Base-by-base conservation (phyloP, 345 rosid genomes). In the Boechera stricta region DNA sequence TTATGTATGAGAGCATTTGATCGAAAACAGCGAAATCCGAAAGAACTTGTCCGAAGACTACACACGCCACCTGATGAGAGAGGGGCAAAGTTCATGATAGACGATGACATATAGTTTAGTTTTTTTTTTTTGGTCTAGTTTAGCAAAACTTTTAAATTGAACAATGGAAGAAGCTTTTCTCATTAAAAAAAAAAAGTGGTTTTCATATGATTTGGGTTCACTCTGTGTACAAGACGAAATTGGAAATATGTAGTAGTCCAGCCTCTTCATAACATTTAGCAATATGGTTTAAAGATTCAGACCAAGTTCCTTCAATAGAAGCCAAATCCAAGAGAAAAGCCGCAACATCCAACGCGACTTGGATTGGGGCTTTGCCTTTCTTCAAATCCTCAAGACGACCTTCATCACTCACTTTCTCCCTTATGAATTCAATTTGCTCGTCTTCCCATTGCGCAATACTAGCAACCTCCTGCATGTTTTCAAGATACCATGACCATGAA, bases 311-410 rank as follows among this genome's bases (percentile, higher is more conserved):
- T 64, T 94, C 91, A 26, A 91, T 83, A 67, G 96, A 91, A 64
- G 91, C 97, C 73, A 94, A 85, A 83, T 94, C 98, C 85, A 94
- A 81, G 58, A 91, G 80, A 82, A 91, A 94, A n/a, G 96, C 97
- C 0, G 93, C 95, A 69, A 81, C 92, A 74, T 89, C 93, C 81
- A 93, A 81, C 16, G 89, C 83, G 78, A 93, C 90, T 92, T 91
- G 97, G 18, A 87, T 83, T 7, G 89, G 85, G 15, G 84, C 91
- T 83, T 94, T 94, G 66, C 98, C 98, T 75, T 90, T 91, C 82
- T 90, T 90, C 24, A 93, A 51, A 82, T 91, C 97, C 36, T 88
- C 98, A 54, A 42, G 78, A 72, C 85, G 86, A 69, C 98, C 98
- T 77, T 87, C 96, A 70, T 88, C 89, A 0, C 90, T 80, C 64